Base-by-base conservation (phyloP, 768 basidiomycete genomes). In the Austroboletus festivus region DNA sequence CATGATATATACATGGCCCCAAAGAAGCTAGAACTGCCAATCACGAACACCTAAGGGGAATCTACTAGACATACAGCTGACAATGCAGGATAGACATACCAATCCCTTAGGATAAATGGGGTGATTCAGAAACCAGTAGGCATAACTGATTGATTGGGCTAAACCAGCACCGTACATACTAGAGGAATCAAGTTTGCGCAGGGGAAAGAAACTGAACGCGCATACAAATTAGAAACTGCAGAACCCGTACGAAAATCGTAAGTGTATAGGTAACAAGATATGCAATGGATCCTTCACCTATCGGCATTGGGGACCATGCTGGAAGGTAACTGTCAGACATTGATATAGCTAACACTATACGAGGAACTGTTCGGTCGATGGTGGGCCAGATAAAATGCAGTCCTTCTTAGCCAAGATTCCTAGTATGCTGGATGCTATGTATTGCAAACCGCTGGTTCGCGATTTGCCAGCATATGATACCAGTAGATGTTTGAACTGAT, bases 161-260 rank as follows among this genome's bases (percentile, higher is more conserved):
- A 56, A 12, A 21, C 48, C 55, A 11, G n/a, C 41, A 7, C 55
- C 55, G 19, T 56, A 56, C 54, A 56, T 34, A 10, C 16, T 5
- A 7, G 16, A 42, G 30, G n/a, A 1, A 11, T 51, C 31, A 26
- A 31, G 22, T 18, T 18, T 13, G 5, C n/a, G n/a, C n/a, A 24
- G 26, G 13, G 12, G 24, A 8, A 43, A 4, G 26, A 30, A n/a
- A 34, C 20, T 12, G 30, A 30, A 22, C n/a, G 16, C 31, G 42
- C 48, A 12, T 35, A 55, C 54, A 50, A 20, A 24, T 23, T 1
- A 31, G 52, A 35, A 12, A 54, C 1, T 3, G 26, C 1, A 5
- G 31, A 55, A 15, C 52, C 54, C 54, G 22, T 28, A 11, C 26
- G 11, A 5, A 28, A 28, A 5, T 5, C 11, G 26, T 28, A 28